phyloP scores from a whole-genome alignment of 163 green algal species.

The Chloromonas sp. region DNA sequence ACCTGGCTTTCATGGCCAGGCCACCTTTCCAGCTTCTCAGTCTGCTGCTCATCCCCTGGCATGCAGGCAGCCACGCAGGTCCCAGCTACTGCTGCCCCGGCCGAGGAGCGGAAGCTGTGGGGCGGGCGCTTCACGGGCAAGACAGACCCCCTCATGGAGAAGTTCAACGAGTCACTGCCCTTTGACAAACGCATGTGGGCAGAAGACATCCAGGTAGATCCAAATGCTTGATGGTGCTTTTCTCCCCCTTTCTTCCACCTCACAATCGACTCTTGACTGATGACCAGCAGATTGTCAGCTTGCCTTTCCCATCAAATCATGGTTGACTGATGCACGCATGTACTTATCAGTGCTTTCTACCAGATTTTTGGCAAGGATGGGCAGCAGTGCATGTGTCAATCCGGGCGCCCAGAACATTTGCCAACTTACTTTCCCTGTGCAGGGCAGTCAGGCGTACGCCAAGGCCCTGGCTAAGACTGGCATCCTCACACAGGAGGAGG shows the following conservation, averaged over 20 bases:
- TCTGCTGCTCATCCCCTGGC: too few species aligned
- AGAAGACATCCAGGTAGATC: constrained; percentile 81
- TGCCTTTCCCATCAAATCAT: too few species aligned
- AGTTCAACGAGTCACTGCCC: constrained; percentile 95
- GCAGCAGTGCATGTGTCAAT: too few species aligned
- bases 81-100: constrained; percentile 5
- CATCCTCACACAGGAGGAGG: constrained; percentile 88
- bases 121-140: constrained; percentile 93
- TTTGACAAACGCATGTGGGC: constrained; percentile 95
- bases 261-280: too few species aligned
- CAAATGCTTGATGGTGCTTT: not conserved
- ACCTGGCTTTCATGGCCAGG: too few species aligned
- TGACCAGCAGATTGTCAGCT: too few species aligned
- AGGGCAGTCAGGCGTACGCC: constrained; percentile 93
- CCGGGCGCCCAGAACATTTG: too few species aligned
- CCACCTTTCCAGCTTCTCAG: too few species aligned
- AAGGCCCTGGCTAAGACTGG: constrained; percentile 82
- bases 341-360: too few species aligned
- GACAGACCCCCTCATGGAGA: constrained; percentile 95
- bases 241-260: too few species aligned
- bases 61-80: constrained; percentile 1
- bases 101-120: constrained; percentile 89
- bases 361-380: too few species aligned
- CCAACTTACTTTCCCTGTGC: constrained; percentile 3
- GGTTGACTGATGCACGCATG: too few species aligned